phyloP scores from a whole-genome alignment of 495 filamentous ascomycete genomes.

The Daldinia vernicosa region DNA sequence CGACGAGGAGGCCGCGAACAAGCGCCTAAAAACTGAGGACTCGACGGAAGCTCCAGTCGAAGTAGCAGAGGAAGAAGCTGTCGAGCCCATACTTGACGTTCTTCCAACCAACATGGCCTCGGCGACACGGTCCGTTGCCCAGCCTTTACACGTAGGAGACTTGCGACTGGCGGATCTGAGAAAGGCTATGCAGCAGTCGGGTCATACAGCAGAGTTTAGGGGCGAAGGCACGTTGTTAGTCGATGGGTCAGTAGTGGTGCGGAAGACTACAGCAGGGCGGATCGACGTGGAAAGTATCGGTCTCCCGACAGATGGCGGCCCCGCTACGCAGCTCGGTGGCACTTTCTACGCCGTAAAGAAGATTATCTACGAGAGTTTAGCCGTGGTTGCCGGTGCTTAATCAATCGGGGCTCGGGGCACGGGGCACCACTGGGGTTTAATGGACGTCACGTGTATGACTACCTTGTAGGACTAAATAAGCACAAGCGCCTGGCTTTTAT shows the following conservation, averaged over 20 bases:
- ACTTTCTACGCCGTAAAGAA: constrained; percentile 79
- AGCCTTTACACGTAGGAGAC: constrained; percentile 94
- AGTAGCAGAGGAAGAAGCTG: constrained; percentile 9
- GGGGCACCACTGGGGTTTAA: background rate
- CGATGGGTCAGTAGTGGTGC: constrained; percentile 84
- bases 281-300: constrained; percentile 89
- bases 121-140: constrained; percentile 77
- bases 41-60: constrained; percentile 36
- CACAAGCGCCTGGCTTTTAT: background rate
- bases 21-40: constrained; percentile 72
- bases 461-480: constrained; percentile 24
- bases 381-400: constrained; percentile 77
- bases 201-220: constrained; percentile 89
- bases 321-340: constrained; percentile 54
- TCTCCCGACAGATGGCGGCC: constrained; percentile 53
- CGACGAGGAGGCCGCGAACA: constrained; percentile 61
- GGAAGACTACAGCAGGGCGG: constrained; percentile 84
- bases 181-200: constrained; percentile 79
- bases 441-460: constrained; percentile 9
- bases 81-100: constrained; percentile 75
- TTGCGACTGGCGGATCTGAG: constrained; percentile 88
- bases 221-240: constrained; percentile 93
- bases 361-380: constrained; percentile 85
- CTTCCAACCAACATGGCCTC: constrained; percentile 79
- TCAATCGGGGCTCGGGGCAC: background rate